A percentile compares a stretch with the other conserved stretches of the same genome.
phyloP scores from a whole-genome alignment of 495 filamentous ascomycete species.

The Cryomyces antarcticus region DNA sequence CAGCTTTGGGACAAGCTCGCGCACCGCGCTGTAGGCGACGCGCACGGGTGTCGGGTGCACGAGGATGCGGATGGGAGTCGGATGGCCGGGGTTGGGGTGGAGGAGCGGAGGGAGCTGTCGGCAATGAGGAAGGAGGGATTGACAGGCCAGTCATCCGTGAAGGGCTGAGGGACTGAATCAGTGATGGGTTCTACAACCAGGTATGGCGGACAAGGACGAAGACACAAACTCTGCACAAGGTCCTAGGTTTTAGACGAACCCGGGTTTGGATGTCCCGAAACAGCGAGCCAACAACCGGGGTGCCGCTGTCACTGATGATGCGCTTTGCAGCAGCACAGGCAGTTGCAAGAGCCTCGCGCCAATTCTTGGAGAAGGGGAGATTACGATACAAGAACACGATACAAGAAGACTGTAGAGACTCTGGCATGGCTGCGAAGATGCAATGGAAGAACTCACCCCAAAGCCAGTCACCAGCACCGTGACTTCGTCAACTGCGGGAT shows the following conservation, averaged over 20 bases:
- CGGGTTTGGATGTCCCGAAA: too few relatives aligned
- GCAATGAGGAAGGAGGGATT: constrained; percentile 17
- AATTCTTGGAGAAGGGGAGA: too few relatives aligned
- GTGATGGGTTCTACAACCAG: too few relatives aligned
- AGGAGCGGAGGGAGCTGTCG: constrained; percentile 9
- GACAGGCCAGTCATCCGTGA: constrained; percentile 4
- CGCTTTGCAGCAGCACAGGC: too few relatives aligned
- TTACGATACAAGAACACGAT: neutral
- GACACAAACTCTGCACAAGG: too few relatives aligned
- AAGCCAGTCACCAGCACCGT: constrained; percentile 17
- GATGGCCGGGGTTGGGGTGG: constrained; percentile 4
- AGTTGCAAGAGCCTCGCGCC: too few relatives aligned
- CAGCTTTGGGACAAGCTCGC: constrained; percentile 37
- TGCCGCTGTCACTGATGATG: too few relatives aligned
- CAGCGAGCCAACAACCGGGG: too few relatives aligned
- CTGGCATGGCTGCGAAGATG: neutral
- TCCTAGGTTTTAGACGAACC: too few relatives aligned
- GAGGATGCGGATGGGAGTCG: constrained; percentile 33
- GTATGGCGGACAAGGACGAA: too few relatives aligned
- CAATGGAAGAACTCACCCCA: constrained; percentile 8
- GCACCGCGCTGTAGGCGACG: constrained; percentile 48
- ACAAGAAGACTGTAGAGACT: neutral
- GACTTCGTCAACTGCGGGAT: constrained; percentile 6
- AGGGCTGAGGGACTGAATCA: constrained; percentile 12
- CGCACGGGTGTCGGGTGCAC: constrained; percentile 44